phyloP scores from a whole-genome alignment of 495 filamentous ascomycete genomes.

The Penicillium nucicola region DNA sequence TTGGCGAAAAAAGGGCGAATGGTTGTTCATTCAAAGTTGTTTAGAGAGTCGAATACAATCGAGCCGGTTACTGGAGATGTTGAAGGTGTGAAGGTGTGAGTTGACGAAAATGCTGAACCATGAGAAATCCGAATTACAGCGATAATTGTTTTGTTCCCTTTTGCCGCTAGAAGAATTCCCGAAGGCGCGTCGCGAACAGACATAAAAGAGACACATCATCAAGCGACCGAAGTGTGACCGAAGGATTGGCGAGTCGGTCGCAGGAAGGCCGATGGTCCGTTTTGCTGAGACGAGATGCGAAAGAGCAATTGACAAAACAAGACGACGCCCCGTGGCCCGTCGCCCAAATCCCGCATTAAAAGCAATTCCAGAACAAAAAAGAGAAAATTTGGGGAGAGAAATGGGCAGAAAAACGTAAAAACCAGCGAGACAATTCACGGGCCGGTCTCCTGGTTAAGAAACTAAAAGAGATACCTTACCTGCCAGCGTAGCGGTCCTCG shows the following conservation, averaged over 20 bases:
- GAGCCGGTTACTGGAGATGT: slow-evolving; percentile 45
- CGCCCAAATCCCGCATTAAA: slow-evolving; percentile 37
- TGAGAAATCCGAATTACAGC: slow-evolving; percentile 53
- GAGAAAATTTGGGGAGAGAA: slow-evolving; percentile 2
- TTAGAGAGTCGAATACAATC: slow-evolving; percentile 41
- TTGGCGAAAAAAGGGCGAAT: slow-evolving; percentile 33
- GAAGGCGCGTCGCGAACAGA: slow-evolving; percentile 40
- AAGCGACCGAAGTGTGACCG: slow-evolving; percentile 36
- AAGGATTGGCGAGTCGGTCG: slow-evolving; percentile 35
- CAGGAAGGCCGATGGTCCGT: slow-evolving; percentile 31
- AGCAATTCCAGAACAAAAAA: slow-evolving; percentile 26
- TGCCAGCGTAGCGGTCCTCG: slow-evolving; percentile 44
- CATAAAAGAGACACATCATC: slow-evolving; percentile 41
- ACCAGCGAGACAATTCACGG: slow-evolving; percentile 9
- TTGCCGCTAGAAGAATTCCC: slow-evolving; percentile 44
- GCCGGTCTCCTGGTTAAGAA: slow-evolving; percentile 12
- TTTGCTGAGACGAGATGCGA: slow-evolving; percentile 31
- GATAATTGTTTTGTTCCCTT: slow-evolving; percentile 42
- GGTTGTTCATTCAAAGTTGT: slow-evolving; percentile 19
- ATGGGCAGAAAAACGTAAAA: slow-evolving; percentile 10
- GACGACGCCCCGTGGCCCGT: slow-evolving; percentile 35
- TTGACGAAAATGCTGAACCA: slow-evolving; percentile 47
- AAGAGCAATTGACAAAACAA: slow-evolving; percentile 29
- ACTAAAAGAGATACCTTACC: slow-evolving; percentile 33
- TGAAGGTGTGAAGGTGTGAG: slow-evolving; percentile 30